These are phyloP conservation scores for Yamadazyma aaseri DNA, from an alignment of 1,139 yeast species.

Conservation along the genomic window DNA sequence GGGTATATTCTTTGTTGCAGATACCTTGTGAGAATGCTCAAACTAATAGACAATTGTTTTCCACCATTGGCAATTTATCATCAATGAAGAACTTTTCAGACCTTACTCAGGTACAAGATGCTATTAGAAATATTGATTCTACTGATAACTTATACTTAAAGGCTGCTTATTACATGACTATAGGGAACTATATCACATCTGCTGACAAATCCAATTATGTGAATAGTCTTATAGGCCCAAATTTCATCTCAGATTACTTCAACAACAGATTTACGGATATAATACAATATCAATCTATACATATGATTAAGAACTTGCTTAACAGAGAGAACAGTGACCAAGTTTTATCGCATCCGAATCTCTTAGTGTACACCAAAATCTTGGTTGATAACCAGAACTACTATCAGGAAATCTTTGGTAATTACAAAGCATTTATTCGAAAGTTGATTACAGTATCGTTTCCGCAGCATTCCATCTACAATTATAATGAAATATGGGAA, in stretches of 20 bases:
- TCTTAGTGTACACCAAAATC: conserved; percentile 26
- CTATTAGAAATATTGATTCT: conserved; percentile 5
- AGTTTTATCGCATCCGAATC: conserved; percentile 10
- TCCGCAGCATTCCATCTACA: conserved; percentile 11
- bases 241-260: conserved; percentile 24
- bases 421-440: conserved; percentile 30
- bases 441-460: conserved; percentile 24
- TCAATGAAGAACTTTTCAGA: conserved; percentile 24
- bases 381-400: conserved; percentile 36
- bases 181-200: conserved; percentile 37
- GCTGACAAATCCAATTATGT: conserved; percentile 19
- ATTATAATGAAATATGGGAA: conserved; percentile 21
- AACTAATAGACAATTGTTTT: conserved; percentile 30
- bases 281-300: conserved; percentile 40
- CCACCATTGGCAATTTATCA: conserved; percentile 36
- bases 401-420: conserved; percentile 32
- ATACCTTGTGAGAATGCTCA: conserved; percentile 4
- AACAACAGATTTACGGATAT: conserved; percentile 29
- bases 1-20: conserved; percentile 11
- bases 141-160: conserved; percentile 26
- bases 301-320: conserved; percentile 33
- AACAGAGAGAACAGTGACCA: conserved; percentile 11
- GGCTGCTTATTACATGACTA: conserved; percentile 29
- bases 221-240: conserved; percentile 10
- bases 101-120: conserved; percentile 9